These are phyloP conservation scores for Diaporthe citrichinensis DNA, from an alignment of 2,329 filamentous ascomycete species.

Conservation along the genomic window DNA sequence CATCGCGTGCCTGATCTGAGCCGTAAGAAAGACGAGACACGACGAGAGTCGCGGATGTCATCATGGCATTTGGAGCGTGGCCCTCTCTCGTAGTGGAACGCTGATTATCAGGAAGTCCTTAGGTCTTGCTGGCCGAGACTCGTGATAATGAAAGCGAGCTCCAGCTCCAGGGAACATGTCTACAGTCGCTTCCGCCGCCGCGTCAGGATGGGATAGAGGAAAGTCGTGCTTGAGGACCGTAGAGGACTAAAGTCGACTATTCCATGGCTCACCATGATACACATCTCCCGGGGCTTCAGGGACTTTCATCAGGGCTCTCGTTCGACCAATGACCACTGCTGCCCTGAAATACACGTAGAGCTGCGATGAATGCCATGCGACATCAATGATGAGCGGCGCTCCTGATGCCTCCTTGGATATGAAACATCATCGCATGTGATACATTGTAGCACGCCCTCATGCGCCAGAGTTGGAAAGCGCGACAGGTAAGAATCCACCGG, in stretches of 20 bases:
- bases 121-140: not conserved
- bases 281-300: not conserved
- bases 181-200: not conserved
- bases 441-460: not conserved
- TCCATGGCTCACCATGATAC: not conserved
- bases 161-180: not conserved
- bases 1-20: not conserved
- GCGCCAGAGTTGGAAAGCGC: conserved; percentile 3
- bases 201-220: not conserved
- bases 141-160: not conserved
- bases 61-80: not conserved
- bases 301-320: not conserved
- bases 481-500: not conserved
- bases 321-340: not conserved
- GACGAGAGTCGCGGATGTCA: not conserved
- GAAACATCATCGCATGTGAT: not conserved
- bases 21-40: not conserved
- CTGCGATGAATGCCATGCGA: not conserved
- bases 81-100: not conserved
- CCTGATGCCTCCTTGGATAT: not conserved
- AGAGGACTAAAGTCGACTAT: not conserved
- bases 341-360: not conserved
- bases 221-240: too few species aligned
- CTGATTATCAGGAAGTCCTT: not conserved
- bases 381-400: not conserved